Conservation (phyloP, 257 asterid species). For the Solanum gracilifrons region DNA sequence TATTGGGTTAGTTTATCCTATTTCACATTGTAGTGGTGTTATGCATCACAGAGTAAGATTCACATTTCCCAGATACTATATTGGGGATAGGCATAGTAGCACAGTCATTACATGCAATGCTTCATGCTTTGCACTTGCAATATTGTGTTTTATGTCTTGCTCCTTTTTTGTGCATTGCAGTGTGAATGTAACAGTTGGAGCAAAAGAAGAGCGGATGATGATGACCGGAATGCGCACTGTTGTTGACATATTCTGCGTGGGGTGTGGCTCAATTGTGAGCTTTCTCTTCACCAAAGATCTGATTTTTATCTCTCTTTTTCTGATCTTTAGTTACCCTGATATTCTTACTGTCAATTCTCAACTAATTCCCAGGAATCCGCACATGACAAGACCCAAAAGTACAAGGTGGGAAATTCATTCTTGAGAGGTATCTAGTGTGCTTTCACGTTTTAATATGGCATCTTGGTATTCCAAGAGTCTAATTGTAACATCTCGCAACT, state of each 20-base stretch:
- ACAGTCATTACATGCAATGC: neutral
- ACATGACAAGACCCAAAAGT: slow-evolving; percentile 42
- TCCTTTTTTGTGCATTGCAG: slow-evolving; percentile 14
- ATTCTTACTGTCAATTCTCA: neutral
- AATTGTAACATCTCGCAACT: neutral
- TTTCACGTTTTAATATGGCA: neutral
- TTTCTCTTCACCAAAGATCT: neutral
- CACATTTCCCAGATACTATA: neutral
- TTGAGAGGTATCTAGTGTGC: slow-evolving; percentile 50
- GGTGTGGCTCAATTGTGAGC: slow-evolving; percentile 65
- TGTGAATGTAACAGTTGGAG: slow-evolving; percentile 63
- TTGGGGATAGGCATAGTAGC: too few species aligned
- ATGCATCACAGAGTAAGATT: neutral
- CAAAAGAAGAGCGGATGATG: slow-evolving; percentile 67
- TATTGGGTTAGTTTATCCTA: too few species aligned
- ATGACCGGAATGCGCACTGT: slow-evolving; percentile 77
- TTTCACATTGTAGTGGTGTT: neutral
- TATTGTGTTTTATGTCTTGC: neutral
- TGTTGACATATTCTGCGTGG: slow-evolving; percentile 68
- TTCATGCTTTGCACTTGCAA: neutral
- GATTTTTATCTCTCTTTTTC: neutral
- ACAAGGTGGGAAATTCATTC: slow-evolving; percentile 78
- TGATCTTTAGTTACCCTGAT: neutral
- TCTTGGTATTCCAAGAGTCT: neutral
- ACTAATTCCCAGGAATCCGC: slow-evolving; percentile 44